Conservation (phyloP, 345 rosid genomes). For the Abelmoschus esculentus region DNA sequence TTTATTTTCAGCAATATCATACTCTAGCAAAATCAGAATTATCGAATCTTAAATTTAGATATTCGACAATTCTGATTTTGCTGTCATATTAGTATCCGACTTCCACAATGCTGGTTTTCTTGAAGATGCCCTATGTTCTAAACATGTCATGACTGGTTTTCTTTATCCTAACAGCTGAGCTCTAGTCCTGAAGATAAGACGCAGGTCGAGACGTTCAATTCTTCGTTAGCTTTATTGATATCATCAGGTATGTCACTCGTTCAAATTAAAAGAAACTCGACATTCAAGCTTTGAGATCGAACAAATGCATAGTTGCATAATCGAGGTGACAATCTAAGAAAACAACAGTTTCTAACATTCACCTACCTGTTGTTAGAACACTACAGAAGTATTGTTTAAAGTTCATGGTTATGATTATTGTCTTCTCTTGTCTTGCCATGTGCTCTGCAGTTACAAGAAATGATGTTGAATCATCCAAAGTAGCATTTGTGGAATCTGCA, state of each 20-base stretch:
- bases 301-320: background rate
- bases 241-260: conserved; percentile 50
- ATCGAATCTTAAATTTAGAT: background rate
- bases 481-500: conserved; percentile 70
- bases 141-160: background rate
- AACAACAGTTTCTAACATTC: background rate
- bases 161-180: conserved; percentile 44
- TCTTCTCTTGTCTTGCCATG: conserved; percentile 8
- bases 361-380: background rate
- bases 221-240: conserved; percentile 66
- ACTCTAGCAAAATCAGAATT: background rate
- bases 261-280: background rate
- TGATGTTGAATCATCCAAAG: conserved; percentile 70
- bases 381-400: background rate
- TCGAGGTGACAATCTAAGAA: background rate
- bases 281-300: background rate
- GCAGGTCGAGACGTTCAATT: conserved; percentile 63
- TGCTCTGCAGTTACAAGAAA: conserved; percentile 44
- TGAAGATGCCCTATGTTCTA: background rate
- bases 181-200: conserved; percentile 56
- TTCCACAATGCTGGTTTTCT: background rate
- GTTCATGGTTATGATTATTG: background rate
- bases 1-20: background rate
- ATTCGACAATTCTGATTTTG: background rate
- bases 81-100: background rate